phyloP scores from a whole-genome alignment of 768 basidiomycete species.

The Fibroporia radiculosa region DNA sequence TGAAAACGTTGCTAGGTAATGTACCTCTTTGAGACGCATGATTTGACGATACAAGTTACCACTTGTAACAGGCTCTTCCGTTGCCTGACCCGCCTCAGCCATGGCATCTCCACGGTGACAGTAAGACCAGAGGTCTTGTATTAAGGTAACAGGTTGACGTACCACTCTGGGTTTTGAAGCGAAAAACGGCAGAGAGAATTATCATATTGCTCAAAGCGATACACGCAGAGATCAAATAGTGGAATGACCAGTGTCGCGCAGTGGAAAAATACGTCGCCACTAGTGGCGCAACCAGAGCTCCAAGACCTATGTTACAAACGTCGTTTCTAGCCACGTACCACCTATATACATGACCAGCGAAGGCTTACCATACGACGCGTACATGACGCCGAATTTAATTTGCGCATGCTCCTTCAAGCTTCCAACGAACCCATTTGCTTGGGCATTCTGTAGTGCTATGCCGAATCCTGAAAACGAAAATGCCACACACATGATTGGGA shows the following conservation, averaged over 20 bases:
- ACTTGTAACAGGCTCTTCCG: constrained; percentile 23
- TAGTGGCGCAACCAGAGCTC: constrained; percentile 43
- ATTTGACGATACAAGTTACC: constrained; percentile 27
- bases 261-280: constrained; percentile 49
- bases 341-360: not conserved
- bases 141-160: constrained; percentile 2
- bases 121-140: not conserved
- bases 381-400: constrained; percentile 59
- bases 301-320: constrained; percentile 31
- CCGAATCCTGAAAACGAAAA: constrained; percentile 44
- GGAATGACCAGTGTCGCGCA: constrained; percentile 30
- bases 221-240: constrained; percentile 32
- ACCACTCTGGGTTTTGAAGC: constrained; percentile 23
- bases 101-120: constrained; percentile 21
- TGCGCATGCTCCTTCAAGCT: constrained; percentile 44
- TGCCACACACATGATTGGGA: constrained; percentile 50
- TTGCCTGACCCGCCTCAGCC: constrained; percentile 19
- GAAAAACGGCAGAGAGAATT: constrained; percentile 18
- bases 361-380: constrained; percentile 52
- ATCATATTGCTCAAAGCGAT: constrained; percentile 14
- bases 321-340: not conserved
- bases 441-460: constrained; percentile 46
- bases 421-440: constrained; percentile 65
- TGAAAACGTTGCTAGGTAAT: constrained; percentile 30
- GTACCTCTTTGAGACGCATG: constrained; percentile 26